Evolutionary conservation across 176 grass and related monocot genomes (phyloP).

Genomic region (Pharus latifolius): DNA sequence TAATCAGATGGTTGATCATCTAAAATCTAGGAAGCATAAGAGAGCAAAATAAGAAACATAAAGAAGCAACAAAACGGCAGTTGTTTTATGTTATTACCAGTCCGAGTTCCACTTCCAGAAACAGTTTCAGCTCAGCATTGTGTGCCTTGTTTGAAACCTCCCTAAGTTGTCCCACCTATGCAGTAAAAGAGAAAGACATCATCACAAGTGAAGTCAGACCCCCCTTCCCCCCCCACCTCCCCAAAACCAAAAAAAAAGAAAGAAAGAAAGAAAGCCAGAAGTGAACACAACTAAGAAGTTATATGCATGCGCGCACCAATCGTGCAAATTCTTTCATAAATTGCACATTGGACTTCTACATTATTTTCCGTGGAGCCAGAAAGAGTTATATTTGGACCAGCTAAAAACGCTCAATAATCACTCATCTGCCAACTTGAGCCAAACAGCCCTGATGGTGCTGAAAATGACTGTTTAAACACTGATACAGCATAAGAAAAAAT

Average conservation of each 20-base stretch:
- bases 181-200: conserved; percentile 3
- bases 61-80: conserved; percentile 13
- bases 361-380: no score
- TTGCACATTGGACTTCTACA: no score
- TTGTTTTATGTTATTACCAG: conserved; percentile 36
- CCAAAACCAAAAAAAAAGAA: background rate
- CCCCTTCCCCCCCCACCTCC: no score
- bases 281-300: background rate
- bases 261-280: background rate
- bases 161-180: conserved; percentile 84
- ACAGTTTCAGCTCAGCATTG: conserved; percentile 91
- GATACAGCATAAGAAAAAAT: no score
- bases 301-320: no score
- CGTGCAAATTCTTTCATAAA: background rate
- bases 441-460: no score
- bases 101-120: conserved; percentile 86
- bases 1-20: background rate
- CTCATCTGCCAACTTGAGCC: no score
- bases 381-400: no score
- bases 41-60: conserved; percentile 3
- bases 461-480: no score
- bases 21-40: conserved; percentile 6
- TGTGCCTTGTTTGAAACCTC: conserved; percentile 98
- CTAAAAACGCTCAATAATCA: no score
- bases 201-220: background rate